Conservation (phyloP, 2,329 filamentous ascomycete genomes). For the Purpureocillium takamizusanense region DNA sequence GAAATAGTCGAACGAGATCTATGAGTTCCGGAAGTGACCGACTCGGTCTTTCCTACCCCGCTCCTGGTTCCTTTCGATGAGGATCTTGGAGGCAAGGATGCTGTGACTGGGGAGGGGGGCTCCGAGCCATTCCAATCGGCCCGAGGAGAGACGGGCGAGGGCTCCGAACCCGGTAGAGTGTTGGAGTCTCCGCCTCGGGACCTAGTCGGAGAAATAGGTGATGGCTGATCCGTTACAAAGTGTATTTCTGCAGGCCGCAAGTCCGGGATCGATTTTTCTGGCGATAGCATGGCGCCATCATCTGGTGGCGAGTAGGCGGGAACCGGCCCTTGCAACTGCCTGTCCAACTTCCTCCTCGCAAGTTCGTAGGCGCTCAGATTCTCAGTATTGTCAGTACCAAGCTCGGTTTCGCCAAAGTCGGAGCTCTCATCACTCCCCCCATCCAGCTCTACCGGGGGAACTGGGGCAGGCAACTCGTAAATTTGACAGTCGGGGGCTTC, state of each 20-base stretch:
- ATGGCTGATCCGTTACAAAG: conserved; percentile 9
- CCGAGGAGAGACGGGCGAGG: conserved; percentile 40
- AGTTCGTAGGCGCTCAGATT: conserved; percentile 40
- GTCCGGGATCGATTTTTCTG: conserved; percentile 20
- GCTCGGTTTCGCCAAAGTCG: conserved; percentile 27
- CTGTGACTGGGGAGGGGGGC: conserved; percentile 31
- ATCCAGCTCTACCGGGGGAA: conserved; percentile 40
- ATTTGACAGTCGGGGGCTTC: conserved; percentile 36
- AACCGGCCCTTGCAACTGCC: conserved; percentile 39
- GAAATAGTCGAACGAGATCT: conserved; percentile 7
- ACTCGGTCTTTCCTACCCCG: conserved; percentile 4
- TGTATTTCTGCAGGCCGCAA: conserved; percentile 3
- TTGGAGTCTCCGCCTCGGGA: conserved; percentile 16
- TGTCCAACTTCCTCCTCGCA: conserved; percentile 39
- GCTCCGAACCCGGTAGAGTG: conserved; percentile 30
- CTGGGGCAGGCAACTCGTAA: conserved; percentile 40
- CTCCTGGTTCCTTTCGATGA: conserved; percentile 10
- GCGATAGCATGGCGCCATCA: conserved; percentile 13
- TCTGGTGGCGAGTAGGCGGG: conserved; percentile 38
- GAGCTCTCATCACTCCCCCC: conserved; percentile 25
- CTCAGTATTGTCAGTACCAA: conserved; percentile 29
- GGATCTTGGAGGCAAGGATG: conserved; percentile 17
- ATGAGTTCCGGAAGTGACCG: background rate
- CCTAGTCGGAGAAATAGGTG: conserved; percentile 10
- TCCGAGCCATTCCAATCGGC: conserved; percentile 31